These are phyloP conservation scores for Xerocomellus chrysenteron DNA, from an alignment of 768 basidiomycete genomes.

Conservation along the genomic window DNA sequence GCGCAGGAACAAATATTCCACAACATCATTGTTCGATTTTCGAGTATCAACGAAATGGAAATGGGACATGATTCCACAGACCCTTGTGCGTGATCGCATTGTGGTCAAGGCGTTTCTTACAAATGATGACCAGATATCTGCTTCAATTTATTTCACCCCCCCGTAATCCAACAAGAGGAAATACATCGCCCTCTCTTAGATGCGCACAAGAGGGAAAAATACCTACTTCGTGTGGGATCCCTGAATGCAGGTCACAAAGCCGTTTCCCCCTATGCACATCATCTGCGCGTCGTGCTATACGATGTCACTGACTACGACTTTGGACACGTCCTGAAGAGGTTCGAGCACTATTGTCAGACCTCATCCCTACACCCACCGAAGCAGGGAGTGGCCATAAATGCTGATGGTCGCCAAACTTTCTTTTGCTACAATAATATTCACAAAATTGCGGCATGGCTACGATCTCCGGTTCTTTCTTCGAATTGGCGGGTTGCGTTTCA, in stretches of 20 bases:
- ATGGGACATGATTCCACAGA: conserved; percentile 54
- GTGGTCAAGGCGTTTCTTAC: conserved; percentile 10
- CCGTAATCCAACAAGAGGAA: conserved; percentile 57
- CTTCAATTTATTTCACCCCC: conserved; percentile 67
- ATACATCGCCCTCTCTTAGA: conserved; percentile 53
- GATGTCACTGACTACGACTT: conserved; percentile 40
- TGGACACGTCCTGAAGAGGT: conserved; percentile 42
- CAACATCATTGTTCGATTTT: conserved; percentile 53
- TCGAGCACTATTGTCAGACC: conserved; percentile 51
- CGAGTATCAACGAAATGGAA: conserved; percentile 58
- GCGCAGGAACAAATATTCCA: conserved; percentile 49
- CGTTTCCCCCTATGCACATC: conserved; percentile 70
- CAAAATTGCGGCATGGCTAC: conserved; percentile 44
- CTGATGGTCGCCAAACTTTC: conserved; percentile 43
- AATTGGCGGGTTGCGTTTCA: conserved; percentile 74
- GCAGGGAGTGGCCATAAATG: conserved; percentile 45
- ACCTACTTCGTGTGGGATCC: conserved; percentile 56
- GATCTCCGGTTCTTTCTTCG: conserved; percentile 36
- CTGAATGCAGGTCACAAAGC: conserved; percentile 56
- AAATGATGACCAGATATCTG: conserved; percentile 49
- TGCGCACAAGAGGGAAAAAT: conserved; percentile 28
- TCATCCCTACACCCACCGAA: conserved; percentile 44
- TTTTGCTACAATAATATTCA: conserved; percentile 50
- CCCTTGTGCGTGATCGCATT: conserved; percentile 49
- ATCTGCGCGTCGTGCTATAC: conserved; percentile 62